Base-by-base conservation (phyloP, 768 basidiomycete genomes). In the Tremella yokohamensis region DNA sequence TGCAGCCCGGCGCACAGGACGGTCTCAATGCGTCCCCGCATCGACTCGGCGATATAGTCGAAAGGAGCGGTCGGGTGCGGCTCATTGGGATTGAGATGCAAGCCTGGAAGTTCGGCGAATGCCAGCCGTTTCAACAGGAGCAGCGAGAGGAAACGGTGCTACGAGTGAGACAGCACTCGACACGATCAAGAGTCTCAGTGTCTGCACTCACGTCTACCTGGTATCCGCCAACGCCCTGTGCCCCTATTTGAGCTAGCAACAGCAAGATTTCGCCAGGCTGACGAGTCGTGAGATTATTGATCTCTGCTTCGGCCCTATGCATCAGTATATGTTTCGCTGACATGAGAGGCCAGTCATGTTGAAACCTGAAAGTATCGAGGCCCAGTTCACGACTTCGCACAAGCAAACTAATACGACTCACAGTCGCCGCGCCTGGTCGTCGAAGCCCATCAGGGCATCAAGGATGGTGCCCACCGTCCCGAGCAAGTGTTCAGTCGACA, bases 401-500 rank as follows among this genome's bases (percentile, higher is more conserved):
- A n/a, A n/a, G n/a, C n/a, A n/a, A n/a, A n/a, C n/a, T n/a, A n/a
- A n/a, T n/a, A n/a, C n/a, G 13, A 56, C 68, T 57, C 39, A 70
- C 71, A 60, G 60, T 54, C 60, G 57, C 15, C 69, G 37, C 0
- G 58, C 58, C 29, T 54, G 58, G 42, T 68, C 63, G 1, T 56
- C 66, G 8, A 57, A 26, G 13, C 60, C 66, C 61, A 70, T 65
- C 39, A 73, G 44, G 25, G 68, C 71, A 19, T 66, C 62, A 29
- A 73, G 59, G 7, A 73, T 52, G 15, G 29, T 29, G 0, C 66
- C 69, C 9, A 73, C 49, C 22, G 68, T 64, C 9, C 62, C 62
- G 40, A 70, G 24, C 13, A 73, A 61, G 40, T 73, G 62, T 50
- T 73, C 71, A 8, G 71, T 73, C n/a, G 71, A 73, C 71, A 73